These are phyloP conservation scores for Fusarium drepaniforme DNA, from an alignment of 2,329 filamentous ascomycete species.

Conservation along the genomic window DNA sequence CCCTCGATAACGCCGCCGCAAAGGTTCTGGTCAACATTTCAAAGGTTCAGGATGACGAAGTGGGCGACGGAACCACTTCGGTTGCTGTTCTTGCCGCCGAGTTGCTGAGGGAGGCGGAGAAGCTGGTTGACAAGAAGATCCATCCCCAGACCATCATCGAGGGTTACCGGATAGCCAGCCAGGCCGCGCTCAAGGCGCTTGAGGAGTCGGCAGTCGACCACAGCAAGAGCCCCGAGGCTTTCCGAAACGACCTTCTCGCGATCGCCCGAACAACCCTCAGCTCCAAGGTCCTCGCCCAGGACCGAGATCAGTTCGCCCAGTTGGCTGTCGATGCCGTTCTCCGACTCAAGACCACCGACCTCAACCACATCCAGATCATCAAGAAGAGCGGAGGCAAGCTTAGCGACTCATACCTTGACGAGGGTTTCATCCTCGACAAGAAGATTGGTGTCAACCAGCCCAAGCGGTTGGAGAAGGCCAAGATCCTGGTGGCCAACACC, in stretches of 20 bases:
- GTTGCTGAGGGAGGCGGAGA: conserved; percentile 94
- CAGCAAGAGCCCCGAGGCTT: conserved; percentile 84
- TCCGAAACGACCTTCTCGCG: conserved; percentile 88
- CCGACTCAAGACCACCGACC: conserved; percentile 89
- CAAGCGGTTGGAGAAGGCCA: conserved; percentile 96
- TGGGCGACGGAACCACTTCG: conserved; percentile 98
- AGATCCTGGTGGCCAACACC: conserved; percentile 97
- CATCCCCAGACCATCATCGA: conserved; percentile 99
- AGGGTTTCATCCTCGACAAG: conserved; percentile 99
- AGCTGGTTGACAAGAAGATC: conserved; percentile 97
- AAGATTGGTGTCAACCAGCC: conserved; percentile 99
- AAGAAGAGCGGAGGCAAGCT: conserved; percentile 99
- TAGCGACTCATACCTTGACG: conserved; percentile 96
- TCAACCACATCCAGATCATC: conserved; percentile 99
- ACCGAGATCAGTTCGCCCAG: conserved; percentile 90
- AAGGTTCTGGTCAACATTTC: conserved; percentile 99
- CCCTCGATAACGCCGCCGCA: conserved; percentile 96
- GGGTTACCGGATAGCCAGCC: conserved; percentile 96
- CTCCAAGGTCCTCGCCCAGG: conserved; percentile 96
- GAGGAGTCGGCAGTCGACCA: conserved; percentile 90
- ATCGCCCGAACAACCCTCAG: conserved; percentile 96
- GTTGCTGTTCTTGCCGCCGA: conserved; percentile 96
- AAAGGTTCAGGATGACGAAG: conserved; percentile 99
- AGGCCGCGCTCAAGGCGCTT: conserved; percentile 86
- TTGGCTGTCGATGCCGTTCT: conserved; percentile 93